Evolutionary conservation across 2,329 filamentous ascomycete genomes (phyloP), one percentile per base, ranked within the genome.

Genomic region (Colletotrichum eleusines): DNA sequence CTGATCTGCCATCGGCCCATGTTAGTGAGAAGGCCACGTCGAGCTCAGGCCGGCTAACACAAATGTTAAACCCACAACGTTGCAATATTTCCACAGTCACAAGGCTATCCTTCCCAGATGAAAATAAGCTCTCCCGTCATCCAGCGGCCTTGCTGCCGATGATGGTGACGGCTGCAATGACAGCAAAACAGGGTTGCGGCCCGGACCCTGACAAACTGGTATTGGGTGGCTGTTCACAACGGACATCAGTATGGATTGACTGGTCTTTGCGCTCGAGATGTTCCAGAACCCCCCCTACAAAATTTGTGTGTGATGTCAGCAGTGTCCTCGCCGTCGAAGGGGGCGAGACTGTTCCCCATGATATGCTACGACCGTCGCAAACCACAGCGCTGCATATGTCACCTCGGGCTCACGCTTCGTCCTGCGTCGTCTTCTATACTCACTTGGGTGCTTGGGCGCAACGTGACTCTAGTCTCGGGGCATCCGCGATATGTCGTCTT

Each of bases 111-210:
- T 59, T 71, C 31, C 38, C n/a, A 16, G 23, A 5, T n/a, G 2
- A 2, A 16, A 68, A 68, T 38, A 71, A 68, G 64, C 58, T 68
- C 63, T 68, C n/a, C 20, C 6, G 44, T 44, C 58, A 18, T 28
- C 38, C 53, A 42, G 38, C 61, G 23, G 42, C 23, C 9, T 28
- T 38, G 33, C 23, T 42, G 42, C 35, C n/a, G n/a, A n/a, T 38
- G 42, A 33, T 28, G 28, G 66, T 68, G 58, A 68, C 44, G 63
- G 67, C 63, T 35, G 57, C 26, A 44, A 55, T 40, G 26, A 58
- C 26, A 53, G 5, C 18, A 42, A 44, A 54, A 42, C 69, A 71
- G 33, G 64, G 64, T 59, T 63, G 16, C 35, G 14, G 26, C 59
- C 63, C 63, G 35, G 14, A n/a, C 18, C 2, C 23, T 44, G 44